Evolutionary conservation across 2,329 filamentous ascomycete species (phyloP).

Genomic region (Alternaria arbusti): DNA sequence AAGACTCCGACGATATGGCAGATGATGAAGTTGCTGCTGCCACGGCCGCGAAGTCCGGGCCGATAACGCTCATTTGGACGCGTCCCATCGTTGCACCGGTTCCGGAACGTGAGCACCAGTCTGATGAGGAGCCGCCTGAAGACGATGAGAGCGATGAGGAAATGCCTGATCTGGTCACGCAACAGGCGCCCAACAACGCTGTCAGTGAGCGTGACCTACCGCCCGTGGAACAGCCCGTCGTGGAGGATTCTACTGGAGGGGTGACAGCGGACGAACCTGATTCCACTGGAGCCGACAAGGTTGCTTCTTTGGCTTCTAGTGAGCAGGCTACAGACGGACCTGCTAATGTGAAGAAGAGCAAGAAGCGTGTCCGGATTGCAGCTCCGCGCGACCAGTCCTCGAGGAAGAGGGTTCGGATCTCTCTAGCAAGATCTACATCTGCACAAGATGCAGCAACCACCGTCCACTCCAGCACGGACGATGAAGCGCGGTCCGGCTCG

Average conservation of each 20-base stretch:
- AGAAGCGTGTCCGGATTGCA: slow-evolving; percentile 29
- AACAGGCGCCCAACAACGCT: neutral
- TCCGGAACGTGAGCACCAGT: neutral
- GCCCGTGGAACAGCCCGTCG: neutral
- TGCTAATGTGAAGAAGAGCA: slow-evolving; percentile 6
- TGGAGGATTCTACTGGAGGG: neutral
- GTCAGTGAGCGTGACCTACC: neutral
- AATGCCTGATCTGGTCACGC: neutral
- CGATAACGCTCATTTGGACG: slow-evolving; percentile 14
- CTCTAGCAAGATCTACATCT: neutral
- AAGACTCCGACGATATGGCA: slow-evolving; percentile 14
- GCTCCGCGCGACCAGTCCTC: slow-evolving; percentile 12
- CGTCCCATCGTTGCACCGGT: slow-evolving; percentile 10
- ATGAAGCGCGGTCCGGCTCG: slow-evolving; percentile 13
- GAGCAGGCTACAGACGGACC: neutral
- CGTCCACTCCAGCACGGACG: slow-evolving; percentile 13
- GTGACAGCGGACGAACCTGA: neutral
- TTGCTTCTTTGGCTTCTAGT: neutral
- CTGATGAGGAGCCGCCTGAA: slow-evolving; percentile 5
- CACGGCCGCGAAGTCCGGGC: slow-evolving; percentile 9
- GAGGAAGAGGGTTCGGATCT: slow-evolving; percentile 20
- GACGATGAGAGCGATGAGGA: slow-evolving; percentile 13
- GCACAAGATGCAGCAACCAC: neutral
- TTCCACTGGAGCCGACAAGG: neutral
- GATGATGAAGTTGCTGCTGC: slow-evolving; percentile 4